A percentile compares a stretch with the other conserved stretches of the same genome.
Conservation (phyloP, 1,139 yeast species). For the Yamadazyma triangularis region DNA sequence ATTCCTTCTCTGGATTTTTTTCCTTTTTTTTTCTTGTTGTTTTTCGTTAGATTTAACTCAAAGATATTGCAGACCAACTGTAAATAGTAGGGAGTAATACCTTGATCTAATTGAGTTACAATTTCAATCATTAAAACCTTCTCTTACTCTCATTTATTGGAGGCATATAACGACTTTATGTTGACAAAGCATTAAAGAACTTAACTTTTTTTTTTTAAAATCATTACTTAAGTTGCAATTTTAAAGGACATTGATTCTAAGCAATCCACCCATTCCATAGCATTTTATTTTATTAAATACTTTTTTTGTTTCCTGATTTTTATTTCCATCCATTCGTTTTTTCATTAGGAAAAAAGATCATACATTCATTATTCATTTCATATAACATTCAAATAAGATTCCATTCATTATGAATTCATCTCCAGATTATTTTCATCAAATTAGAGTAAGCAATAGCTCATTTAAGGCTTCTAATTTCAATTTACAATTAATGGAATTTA, state of each 20-base stretch:
- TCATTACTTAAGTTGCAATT: background rate
- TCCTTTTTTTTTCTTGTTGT: too few species aligned
- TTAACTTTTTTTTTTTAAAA: too few species aligned
- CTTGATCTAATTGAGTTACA: background rate
- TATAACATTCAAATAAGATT: background rate
- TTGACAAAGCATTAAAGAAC: background rate
- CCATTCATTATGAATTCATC: conserved; percentile 12
- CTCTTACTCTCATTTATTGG: background rate
- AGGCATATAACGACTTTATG: background rate
- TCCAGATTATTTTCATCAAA: conserved; percentile 37
- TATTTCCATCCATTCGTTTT: background rate
- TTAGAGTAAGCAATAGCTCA: conserved; percentile 27
- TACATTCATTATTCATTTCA: background rate
- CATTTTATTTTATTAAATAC: background rate
- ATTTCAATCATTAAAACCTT: background rate
- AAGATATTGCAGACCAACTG: background rate
- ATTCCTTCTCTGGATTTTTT: too few species aligned
- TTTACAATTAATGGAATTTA: conserved; percentile 37
- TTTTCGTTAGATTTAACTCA: background rate
- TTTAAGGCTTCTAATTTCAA: conserved; percentile 30
- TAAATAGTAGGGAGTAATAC: background rate
- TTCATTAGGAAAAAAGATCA: background rate
- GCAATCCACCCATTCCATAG: background rate
- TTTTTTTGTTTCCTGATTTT: background rate
- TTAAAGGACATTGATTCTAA: too few species aligned